Evolutionary conservation across 2,329 filamentous ascomycete genomes (phyloP).

Genomic region (Fusarium sp.): DNA sequence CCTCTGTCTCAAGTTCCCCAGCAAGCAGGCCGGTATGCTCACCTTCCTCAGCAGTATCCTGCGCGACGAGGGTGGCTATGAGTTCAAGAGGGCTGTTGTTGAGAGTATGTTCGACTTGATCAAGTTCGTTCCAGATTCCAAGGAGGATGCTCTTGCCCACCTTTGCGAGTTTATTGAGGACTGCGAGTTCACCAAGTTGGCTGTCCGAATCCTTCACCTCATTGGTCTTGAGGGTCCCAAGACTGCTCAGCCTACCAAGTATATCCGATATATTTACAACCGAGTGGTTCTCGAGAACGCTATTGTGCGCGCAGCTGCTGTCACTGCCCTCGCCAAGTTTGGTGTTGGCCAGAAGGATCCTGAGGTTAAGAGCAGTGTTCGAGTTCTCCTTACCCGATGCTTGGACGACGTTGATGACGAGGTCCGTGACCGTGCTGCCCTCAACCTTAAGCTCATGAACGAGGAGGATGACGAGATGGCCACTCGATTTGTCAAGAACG

Average conservation of each 20-base stretch:
- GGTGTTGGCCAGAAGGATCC: conserved; percentile 96
- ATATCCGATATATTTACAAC: conserved; percentile 99
- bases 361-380: conserved; percentile 95
- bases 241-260: conserved; percentile 96
- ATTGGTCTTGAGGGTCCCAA: conserved; percentile 95
- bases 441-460: conserved; percentile 92
- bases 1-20: conserved; percentile 96
- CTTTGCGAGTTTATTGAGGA: conserved; percentile 99
- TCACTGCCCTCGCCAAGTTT: conserved; percentile 96
- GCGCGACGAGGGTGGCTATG: conserved; percentile 95
- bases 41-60: conserved; percentile 97
- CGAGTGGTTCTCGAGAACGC: conserved; percentile 97
- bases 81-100: conserved; percentile 97
- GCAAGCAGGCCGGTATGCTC: conserved; percentile 98
- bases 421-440: conserved; percentile 92
- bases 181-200: conserved; percentile 98
- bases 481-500: conserved; percentile 90
- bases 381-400: conserved; percentile 91
- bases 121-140: conserved; percentile 94
- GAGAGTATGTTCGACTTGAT: conserved; percentile 99
- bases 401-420: conserved; percentile 98
- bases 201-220: conserved; percentile 93
- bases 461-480: conserved; percentile 93
- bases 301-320: conserved; percentile 92
- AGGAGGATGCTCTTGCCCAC: conserved; percentile 87